phyloP scores from a whole-genome alignment of 2,329 filamentous ascomycete species.

The Epichloe typhina region DNA sequence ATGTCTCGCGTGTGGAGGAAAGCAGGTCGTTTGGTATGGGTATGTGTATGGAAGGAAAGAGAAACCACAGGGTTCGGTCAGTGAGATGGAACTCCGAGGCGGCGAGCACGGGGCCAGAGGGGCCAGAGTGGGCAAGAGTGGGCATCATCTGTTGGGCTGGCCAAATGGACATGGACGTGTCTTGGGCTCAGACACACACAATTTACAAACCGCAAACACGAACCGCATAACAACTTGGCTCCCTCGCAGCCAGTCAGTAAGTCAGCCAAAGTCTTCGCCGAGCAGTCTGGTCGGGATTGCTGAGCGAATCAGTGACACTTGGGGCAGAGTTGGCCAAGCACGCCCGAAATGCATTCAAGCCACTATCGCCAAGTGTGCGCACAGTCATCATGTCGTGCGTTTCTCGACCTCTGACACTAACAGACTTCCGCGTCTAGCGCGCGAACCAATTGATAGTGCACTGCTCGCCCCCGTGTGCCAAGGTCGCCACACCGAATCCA shows the following conservation, averaged over 20 bases:
- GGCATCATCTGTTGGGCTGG: background rate
- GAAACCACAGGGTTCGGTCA: constrained; percentile 4
- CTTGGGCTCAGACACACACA: background rate
- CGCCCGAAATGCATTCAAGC: background rate
- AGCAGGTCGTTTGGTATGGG: constrained; percentile 1
- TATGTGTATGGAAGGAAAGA: constrained; percentile 6
- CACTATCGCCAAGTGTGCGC: background rate
- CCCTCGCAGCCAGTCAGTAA: background rate
- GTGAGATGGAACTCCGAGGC: constrained; percentile 1
- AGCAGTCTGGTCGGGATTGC: too few species aligned
- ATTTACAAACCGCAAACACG: too few species aligned
- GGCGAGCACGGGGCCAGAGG: constrained; percentile 1
- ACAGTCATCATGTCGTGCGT: too few species aligned
- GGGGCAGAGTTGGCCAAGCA: background rate
- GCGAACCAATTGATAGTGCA: background rate
- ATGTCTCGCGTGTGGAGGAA: constrained; percentile 1
- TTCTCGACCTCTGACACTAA: background rate
- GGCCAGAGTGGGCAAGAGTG: background rate
- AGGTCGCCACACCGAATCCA: background rate
- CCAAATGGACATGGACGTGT: background rate
- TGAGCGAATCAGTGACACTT: background rate
- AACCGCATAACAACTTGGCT: background rate
- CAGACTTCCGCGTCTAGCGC: background rate
- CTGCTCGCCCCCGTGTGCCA: background rate
- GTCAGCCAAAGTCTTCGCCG: too few species aligned